These are phyloP conservation scores for Alternaria novae-zelandiae DNA, from an alignment of 2,329 filamentous ascomycete species.

Conservation along the genomic window DNA sequence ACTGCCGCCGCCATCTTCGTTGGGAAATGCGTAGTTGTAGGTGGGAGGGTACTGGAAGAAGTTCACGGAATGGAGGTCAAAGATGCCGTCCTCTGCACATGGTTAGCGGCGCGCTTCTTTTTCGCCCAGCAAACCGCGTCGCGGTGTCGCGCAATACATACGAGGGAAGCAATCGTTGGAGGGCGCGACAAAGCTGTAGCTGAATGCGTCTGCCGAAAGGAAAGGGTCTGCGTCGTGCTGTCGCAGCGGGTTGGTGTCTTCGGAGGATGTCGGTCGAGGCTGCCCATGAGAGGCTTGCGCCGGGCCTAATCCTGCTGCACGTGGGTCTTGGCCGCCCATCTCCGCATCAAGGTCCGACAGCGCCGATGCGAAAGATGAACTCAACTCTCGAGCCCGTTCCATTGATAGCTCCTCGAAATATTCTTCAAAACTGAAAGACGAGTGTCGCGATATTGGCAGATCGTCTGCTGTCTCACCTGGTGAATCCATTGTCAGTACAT, in stretches of 20 bases:
- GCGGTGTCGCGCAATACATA: slow-evolving; percentile 15
- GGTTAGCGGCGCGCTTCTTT: slow-evolving; percentile 24
- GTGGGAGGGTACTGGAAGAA: not conserved
- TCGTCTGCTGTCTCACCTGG: not conserved
- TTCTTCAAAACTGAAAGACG: not conserved
- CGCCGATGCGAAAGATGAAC: not conserved
- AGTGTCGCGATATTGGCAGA: not conserved
- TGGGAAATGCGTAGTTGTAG: slow-evolving; percentile 4
- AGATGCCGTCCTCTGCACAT: slow-evolving; percentile 22
- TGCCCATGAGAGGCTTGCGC: slow-evolving; percentile 17
- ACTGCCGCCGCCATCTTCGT: slow-evolving; percentile 39
- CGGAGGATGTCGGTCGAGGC: slow-evolving; percentile 3
- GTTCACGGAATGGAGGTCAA: slow-evolving; percentile 4
- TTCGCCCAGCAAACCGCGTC: slow-evolving; percentile 1
- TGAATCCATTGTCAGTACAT: not conserved
- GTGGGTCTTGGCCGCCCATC: slow-evolving; percentile 10
- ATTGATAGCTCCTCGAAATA: not conserved
- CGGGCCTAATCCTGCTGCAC: slow-evolving; percentile 12
- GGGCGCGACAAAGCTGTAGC: not conserved
- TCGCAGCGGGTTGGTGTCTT: slow-evolving; percentile 8
- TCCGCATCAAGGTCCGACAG: not conserved
- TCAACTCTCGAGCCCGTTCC: not conserved
- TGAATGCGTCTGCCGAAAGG: not conserved
- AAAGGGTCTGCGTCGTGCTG: slow-evolving; percentile 6
- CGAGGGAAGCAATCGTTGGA: not conserved